These are phyloP conservation scores for Suillus cothurnatus DNA, from an alignment of 768 basidiomycete species.

Conservation along the genomic window DNA sequence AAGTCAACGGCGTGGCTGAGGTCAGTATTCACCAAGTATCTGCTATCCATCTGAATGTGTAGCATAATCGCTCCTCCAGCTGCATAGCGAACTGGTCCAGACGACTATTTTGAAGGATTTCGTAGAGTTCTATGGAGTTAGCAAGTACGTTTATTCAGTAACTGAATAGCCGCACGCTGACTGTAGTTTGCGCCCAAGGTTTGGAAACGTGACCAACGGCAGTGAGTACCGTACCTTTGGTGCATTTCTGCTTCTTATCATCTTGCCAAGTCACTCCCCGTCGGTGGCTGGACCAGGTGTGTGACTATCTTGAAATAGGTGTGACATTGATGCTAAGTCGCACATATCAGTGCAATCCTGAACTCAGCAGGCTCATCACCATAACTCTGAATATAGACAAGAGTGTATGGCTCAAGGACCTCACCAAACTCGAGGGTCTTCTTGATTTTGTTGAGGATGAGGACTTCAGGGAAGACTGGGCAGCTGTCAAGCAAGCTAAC, in stretches of 20 bases:
- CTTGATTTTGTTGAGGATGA: constrained; percentile 72
- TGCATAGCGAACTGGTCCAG: constrained; percentile 88
- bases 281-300: constrained; percentile 84
- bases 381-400: constrained; percentile 75
- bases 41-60: background rate
- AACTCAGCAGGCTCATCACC: constrained; percentile 83
- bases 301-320: constrained; percentile 4
- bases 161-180: constrained; percentile 14
- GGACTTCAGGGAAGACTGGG: constrained; percentile 79
- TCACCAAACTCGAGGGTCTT: constrained; percentile 77
- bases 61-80: constrained; percentile 34
- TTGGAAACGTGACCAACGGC: constrained; percentile 93
- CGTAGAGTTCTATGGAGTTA: constrained; percentile 87
- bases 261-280: constrained; percentile 74
- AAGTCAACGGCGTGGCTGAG: constrained; percentile 96
- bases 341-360: constrained; percentile 77
- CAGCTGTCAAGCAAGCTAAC: constrained; percentile 84
- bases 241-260: background rate
- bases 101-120: constrained; percentile 89
- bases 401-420: constrained; percentile 83
- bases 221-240: constrained; percentile 48
- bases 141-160: constrained; percentile 51
- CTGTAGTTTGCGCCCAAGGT: constrained; percentile 41
- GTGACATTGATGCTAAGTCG: constrained; percentile 11
- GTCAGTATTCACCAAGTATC: constrained; percentile 31